Conservation (phyloP, 768 basidiomycete genomes). For the Coprinopsis strossmayeri region DNA sequence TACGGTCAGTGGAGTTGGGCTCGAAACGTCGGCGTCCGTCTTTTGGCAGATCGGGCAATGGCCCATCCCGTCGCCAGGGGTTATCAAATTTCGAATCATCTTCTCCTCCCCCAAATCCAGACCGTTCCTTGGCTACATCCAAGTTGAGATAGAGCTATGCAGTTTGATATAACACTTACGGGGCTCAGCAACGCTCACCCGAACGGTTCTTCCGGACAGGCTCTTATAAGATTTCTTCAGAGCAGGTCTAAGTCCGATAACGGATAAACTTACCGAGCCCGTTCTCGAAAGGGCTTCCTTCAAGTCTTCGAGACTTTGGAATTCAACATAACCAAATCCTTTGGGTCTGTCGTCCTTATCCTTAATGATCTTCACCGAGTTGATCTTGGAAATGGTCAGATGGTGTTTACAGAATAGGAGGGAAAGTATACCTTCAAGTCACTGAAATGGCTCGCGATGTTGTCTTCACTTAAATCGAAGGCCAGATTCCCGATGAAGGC, state of each 20-base stretch:
- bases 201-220: constrained; percentile 73
- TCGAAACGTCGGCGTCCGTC: constrained; percentile 63
- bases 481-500: constrained; percentile 96
- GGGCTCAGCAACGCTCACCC: constrained; percentile 94
- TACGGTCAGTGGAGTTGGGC: constrained; percentile 36
- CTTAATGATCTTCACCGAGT: constrained; percentile 87
- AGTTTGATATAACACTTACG: constrained; percentile 45
- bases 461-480: constrained; percentile 83
- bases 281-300: constrained; percentile 76
- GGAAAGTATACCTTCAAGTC: constrained; percentile 46
- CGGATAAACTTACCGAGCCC: constrained; percentile 52
- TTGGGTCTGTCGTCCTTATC: constrained; percentile 93
- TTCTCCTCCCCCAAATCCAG: constrained; percentile 48
- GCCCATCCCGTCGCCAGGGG: constrained; percentile 85
- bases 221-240: constrained; percentile 32
- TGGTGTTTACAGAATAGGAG: background rate
- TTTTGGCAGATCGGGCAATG: constrained; percentile 67
- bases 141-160: background rate
- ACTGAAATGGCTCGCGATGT: constrained; percentile 77
- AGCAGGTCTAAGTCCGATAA: background rate
- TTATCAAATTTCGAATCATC: constrained; percentile 80
- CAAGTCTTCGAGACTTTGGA: constrained; percentile 77
- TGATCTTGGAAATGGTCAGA: constrained; percentile 39
- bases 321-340: constrained; percentile 98
- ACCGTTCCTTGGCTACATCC: constrained; percentile 65